Percentiles rank a stretch among this genome's conserved stretches.
These are phyloP conservation scores for Parathielavia appendiculata DNA, from an alignment of 495 filamentous ascomycete species.

Conservation along the genomic window DNA sequence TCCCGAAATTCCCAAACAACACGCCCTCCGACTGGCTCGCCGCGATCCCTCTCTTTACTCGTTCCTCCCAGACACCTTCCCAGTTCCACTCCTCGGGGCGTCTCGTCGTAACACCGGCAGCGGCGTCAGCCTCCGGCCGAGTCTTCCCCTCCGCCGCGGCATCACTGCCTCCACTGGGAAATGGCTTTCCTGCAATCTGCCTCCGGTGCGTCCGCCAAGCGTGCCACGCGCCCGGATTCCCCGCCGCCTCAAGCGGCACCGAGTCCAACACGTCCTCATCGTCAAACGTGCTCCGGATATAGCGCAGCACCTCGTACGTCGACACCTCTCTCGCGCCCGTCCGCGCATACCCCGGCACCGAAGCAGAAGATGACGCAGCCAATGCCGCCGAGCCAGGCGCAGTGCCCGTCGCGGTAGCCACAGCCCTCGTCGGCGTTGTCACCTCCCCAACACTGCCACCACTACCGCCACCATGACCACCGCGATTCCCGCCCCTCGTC, in stretches of 20 bases:
- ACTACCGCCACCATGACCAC: slow-evolving; percentile 14
- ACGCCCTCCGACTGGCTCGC: slow-evolving; percentile 71
- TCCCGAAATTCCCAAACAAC: slow-evolving; percentile 59
- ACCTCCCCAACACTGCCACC: not conserved
- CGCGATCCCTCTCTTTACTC: slow-evolving; percentile 70
- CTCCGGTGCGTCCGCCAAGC: slow-evolving; percentile 71
- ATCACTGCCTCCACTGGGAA: slow-evolving; percentile 15
- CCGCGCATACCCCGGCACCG: slow-evolving; percentile 11
- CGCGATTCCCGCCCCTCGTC: slow-evolving; percentile 10
- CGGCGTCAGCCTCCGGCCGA: not conserved
- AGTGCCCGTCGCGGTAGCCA: slow-evolving; percentile 20
- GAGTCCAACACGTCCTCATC: slow-evolving; percentile 70
- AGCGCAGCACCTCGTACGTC: slow-evolving; percentile 63
- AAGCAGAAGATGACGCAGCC: slow-evolving; percentile 11
- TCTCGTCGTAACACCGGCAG: slow-evolving; percentile 26
- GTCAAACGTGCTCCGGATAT: slow-evolving; percentile 77
- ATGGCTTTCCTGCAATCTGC: slow-evolving; percentile 27
- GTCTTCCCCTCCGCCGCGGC: not conserved
- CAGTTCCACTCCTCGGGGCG: slow-evolving; percentile 86
- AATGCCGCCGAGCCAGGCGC: slow-evolving; percentile 33
- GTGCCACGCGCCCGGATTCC: slow-evolving; percentile 84
- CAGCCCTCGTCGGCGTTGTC: slow-evolving; percentile 13
- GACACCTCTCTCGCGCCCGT: slow-evolving; percentile 34
- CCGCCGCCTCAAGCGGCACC: slow-evolving; percentile 73
- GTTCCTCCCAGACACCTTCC: slow-evolving; percentile 89